Base-by-base conservation (phyloP, 73 alveolate species). In the Blepharisma stoltei region DNA sequence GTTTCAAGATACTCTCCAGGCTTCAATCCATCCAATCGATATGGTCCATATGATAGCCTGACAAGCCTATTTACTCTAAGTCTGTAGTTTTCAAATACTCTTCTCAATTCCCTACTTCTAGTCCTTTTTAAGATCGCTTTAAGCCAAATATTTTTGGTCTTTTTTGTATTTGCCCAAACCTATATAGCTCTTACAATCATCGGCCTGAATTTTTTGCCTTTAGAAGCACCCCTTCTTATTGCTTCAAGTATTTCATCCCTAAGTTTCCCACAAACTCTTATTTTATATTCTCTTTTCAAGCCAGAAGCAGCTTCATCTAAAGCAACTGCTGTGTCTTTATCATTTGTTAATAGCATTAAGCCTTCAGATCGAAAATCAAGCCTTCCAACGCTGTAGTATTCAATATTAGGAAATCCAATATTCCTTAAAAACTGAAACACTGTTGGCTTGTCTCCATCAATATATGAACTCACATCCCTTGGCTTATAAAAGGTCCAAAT, bases 301-400 rank as follows among this genome's bases (percentile, higher is more conserved):
- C 79, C 48, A 49, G 83, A 50, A 21, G 85, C 46, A 14, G 95
- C 93, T 73, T 82, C 54, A 60, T 92, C 98, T 70, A 89, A 70
- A 6, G 94, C 92, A 73, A 90, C 55, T 6, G 92, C 93, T 5
- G 89, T 67, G 50, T 89, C 98, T 6, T 95, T 95, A 83, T 86
- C 90, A 52, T 92, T 92, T 0, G 98, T 92, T 3, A 92, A 55
- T 11, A 92, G 52, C 45, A 92, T 54, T 27, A 92, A 67, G 25
- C 98, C 98, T 54, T 92, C 98, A 2, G 95, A 86, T 9, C 85
- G 76, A 53, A 69, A 92, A 86, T 92, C 98, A 7, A 92, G 76
- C 66, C 95, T 82, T 32, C 98, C 92, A 77, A 85, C 84, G 55
- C 91, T 53, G 48, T 86, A 18, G 50, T 86, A 77, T 71, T 92